phyloP scores from a whole-genome alignment of 2,329 filamentous ascomycete genomes.

The Berkeleyomyces basicola region DNA sequence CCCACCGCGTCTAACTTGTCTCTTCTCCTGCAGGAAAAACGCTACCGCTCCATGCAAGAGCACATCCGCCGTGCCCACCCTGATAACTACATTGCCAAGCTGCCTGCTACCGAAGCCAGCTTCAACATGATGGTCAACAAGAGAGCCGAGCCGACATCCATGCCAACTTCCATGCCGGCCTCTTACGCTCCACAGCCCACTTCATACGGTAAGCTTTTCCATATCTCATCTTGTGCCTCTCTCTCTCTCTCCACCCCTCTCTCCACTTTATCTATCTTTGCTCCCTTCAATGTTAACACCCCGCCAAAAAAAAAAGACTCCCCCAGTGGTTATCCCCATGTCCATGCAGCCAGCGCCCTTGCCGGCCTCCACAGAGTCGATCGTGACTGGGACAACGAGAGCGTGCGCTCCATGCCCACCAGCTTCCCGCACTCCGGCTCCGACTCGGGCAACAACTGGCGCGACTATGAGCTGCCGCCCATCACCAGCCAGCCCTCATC shows the following conservation, averaged over 20 bases:
- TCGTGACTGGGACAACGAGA: conserved; percentile 6
- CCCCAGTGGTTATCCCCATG: conserved; percentile 7
- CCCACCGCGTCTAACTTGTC: background rate
- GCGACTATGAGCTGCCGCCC: conserved; percentile 6
- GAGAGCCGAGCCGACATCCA: conserved; percentile 24
- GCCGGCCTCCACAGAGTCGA: conserved; percentile 7
- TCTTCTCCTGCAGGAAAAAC: conserved; percentile 53
- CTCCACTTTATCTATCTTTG: conserved; percentile 9
- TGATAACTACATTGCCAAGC: conserved; percentile 93
- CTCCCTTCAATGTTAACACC: conserved; percentile 14
- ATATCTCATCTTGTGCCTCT: conserved; percentile 17
- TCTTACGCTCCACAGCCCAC: background rate
- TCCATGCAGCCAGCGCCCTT: conserved; percentile 4
- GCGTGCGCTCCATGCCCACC: conserved; percentile 4
- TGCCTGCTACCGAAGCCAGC: conserved; percentile 94
- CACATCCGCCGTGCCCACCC: conserved; percentile 95
- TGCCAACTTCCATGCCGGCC: conserved; percentile 18
- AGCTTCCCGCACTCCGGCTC: conserved; percentile 3
- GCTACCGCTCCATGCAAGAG: conserved; percentile 98
- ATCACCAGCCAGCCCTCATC: conserved; percentile 3
- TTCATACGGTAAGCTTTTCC: background rate
- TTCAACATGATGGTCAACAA: conserved; percentile 92
- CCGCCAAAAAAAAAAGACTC: background rate
- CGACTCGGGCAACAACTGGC: conserved; percentile 1
- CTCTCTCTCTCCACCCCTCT: conserved; percentile 12